These are phyloP conservation scores for Torulaspora gathmanii DNA, from an alignment of 805 yeast species.

Conservation along the genomic window DNA sequence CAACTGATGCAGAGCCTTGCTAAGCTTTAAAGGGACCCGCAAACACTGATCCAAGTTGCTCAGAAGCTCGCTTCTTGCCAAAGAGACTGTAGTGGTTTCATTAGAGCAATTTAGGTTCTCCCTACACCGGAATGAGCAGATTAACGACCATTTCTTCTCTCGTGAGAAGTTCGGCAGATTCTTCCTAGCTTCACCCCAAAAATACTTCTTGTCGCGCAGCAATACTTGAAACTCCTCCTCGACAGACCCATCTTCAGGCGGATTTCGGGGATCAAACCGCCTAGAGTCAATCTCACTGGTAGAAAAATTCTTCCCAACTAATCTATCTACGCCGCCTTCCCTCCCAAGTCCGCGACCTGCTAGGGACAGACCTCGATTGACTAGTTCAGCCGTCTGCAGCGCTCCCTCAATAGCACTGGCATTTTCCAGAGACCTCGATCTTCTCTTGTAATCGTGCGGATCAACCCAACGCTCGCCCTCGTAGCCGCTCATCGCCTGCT, in stretches of 20 bases:
- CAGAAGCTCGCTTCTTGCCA: conserved; percentile 7
- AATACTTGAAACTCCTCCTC: conserved; percentile 22
- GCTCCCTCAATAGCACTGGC: not conserved
- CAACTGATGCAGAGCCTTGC: conserved; percentile 23
- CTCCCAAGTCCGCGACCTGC: conserved; percentile 18
- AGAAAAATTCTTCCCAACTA: conserved; percentile 17
- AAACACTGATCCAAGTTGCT: conserved; percentile 6
- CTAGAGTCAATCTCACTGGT: conserved; percentile 10
- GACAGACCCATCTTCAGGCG: conserved; percentile 23
- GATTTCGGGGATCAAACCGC: conserved; percentile 10
- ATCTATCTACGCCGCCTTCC: conserved; percentile 1
- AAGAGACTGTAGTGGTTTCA: conserved; percentile 5
- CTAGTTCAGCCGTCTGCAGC: conserved; percentile 5
- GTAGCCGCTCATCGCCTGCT: conserved; percentile 1
- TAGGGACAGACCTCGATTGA: conserved; percentile 19
- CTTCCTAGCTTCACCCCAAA: conserved; percentile 28
- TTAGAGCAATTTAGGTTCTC: conserved; percentile 5
- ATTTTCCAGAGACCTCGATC: conserved; percentile 19
- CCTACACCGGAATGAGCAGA: conserved; percentile 22
- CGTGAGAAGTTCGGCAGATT: conserved; percentile 22
- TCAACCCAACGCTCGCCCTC: conserved; percentile 13
- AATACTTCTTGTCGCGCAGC: conserved; percentile 25
- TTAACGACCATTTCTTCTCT: conserved; percentile 31
- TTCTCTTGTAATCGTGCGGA: conserved; percentile 15
- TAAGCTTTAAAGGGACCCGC: conserved; percentile 5